Evolutionary conservation across 2,329 filamentous ascomycete species (phyloP), one percentile per base, ranked within the genome.

Genomic region (Didymellaceae sp.): DNA sequence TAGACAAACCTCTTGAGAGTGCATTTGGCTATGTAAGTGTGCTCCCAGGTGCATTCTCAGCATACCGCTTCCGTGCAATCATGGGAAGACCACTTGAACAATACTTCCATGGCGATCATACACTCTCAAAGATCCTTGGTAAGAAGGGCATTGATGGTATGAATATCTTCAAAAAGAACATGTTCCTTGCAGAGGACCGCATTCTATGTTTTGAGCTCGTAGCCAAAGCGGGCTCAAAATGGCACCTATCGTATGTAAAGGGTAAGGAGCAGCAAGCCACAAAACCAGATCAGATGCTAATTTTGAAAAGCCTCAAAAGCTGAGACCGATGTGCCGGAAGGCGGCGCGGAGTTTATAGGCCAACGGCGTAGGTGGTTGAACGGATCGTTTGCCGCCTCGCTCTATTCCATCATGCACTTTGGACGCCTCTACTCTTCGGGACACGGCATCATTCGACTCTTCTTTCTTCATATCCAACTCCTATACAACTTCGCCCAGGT

Each of bases 111-210:
- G 94, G 94, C 83, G 94, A 99, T 71, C 94, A 97, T 77, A 97
- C 94, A 0, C 83, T 97, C 25, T 96, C 94, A 51, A 94, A 94
- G 78, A 87, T 93, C 63, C 86, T 97, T 48, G 93, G 93, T 66
- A 96, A 96, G 80, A 99, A 99, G 84, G 94, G 94, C 85, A 97
- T 99, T 65, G 94, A 99, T 72, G 94, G 93, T 66, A 97, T 97
- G 94, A 97, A 97, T 79, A 97, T 99, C 75, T 99, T 99, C 89
- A 97, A 97, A 82, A 97, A 97, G 86, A 99, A 99, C 85, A 99
- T 99, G 94, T 99, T 97, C 84, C 93, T 99, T 86, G 94, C 94
- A 77, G 94, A 99, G 80, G 94, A 99, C 87, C 91, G 94, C 85
- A 99, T 99, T 80, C 85, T 99, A 42, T 99, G 94, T 82, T 99